Evolutionary conservation across 2,329 filamentous ascomycete species (phyloP).

Genomic region (Phyllosticta citriasiana): DNA sequence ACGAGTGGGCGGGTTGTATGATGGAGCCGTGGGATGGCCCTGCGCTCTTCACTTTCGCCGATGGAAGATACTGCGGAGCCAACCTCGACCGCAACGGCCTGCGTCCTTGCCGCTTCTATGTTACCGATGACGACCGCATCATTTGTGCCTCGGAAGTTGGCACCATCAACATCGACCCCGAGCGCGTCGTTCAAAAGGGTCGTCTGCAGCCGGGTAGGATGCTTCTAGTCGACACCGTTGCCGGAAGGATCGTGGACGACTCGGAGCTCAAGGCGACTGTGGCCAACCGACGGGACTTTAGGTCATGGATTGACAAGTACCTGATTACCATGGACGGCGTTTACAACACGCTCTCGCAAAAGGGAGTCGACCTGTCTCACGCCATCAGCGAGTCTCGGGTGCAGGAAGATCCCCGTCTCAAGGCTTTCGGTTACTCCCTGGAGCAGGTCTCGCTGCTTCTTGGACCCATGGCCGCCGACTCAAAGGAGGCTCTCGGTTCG

Average conservation of each 20-base stretch:
- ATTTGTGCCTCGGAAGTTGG: conserved; percentile 96
- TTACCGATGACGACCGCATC: conserved; percentile 93
- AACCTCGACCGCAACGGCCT: conserved; percentile 94
- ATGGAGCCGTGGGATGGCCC: conserved; percentile 99
- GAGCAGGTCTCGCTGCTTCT: conserved; percentile 90
- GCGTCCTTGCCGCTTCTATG: conserved; percentile 91
- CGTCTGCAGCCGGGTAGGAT: conserved; percentile 90
- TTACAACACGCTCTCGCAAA: conserved; percentile 49
- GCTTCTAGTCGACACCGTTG: conserved; percentile 86
- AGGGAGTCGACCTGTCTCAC: conserved; percentile 53
- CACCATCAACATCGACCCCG: conserved; percentile 82
- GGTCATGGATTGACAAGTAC: conserved; percentile 76
- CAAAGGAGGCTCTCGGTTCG: conserved; percentile 91
- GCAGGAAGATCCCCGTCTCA: conserved; percentile 74
- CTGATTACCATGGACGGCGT: conserved; percentile 73
- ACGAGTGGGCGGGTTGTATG: conserved; percentile 96
- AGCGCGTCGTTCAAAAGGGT: conserved; percentile 84
- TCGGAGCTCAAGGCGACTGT: conserved; percentile 83
- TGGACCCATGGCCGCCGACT: conserved; percentile 92
- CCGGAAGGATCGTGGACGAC: conserved; percentile 89
- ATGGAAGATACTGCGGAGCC: conserved; percentile 92
- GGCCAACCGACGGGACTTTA: conserved; percentile 78
- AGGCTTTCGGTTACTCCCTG: conserved; percentile 86
- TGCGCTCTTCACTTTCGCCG: conserved; percentile 92
- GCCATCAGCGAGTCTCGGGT: conserved; percentile 60